Conservation (phyloP, 768 basidiomycete genomes). For the Leccinum broughii region DNA sequence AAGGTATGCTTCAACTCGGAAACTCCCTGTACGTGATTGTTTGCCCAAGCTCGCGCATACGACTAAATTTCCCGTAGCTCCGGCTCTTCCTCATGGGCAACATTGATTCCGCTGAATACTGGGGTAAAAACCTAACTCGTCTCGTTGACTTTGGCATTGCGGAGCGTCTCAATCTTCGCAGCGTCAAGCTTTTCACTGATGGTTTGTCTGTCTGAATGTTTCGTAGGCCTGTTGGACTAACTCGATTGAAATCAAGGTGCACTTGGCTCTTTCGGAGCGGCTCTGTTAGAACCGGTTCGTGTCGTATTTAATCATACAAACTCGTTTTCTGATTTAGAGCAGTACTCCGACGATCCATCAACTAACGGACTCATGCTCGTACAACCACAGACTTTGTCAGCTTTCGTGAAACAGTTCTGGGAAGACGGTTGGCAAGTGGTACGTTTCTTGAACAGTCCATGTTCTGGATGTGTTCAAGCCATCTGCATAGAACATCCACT, state of each 20-base stretch:
- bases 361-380: conserved; percentile 69
- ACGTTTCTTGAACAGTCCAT: conserved; percentile 27
- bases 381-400: conserved; percentile 50
- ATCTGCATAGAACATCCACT: conserved; percentile 72
- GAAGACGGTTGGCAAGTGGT: conserved; percentile 84
- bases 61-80: conserved; percentile 37
- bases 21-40: conserved; percentile 58
- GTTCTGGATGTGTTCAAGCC: background rate
- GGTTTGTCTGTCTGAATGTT: conserved; percentile 40
- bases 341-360: conserved; percentile 75
- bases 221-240: conserved; percentile 1
- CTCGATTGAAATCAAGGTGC: conserved; percentile 52
- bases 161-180: conserved; percentile 55
- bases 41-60: background rate
- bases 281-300: conserved; percentile 65
- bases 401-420: conserved; percentile 63
- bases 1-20: conserved; percentile 68
- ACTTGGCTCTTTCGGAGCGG: conserved; percentile 90
- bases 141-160: conserved; percentile 59
- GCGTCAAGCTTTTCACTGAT: conserved; percentile 77
- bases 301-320: background rate
- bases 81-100: conserved; percentile 64
- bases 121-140: conserved; percentile 61
- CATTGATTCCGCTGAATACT: conserved; percentile 55
- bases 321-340: background rate